Percentiles rank a stretch among this genome's conserved stretches.
Conservation (phyloP, 2,329 filamentous ascomycete genomes). For the Ambrosiella beaveri region DNA sequence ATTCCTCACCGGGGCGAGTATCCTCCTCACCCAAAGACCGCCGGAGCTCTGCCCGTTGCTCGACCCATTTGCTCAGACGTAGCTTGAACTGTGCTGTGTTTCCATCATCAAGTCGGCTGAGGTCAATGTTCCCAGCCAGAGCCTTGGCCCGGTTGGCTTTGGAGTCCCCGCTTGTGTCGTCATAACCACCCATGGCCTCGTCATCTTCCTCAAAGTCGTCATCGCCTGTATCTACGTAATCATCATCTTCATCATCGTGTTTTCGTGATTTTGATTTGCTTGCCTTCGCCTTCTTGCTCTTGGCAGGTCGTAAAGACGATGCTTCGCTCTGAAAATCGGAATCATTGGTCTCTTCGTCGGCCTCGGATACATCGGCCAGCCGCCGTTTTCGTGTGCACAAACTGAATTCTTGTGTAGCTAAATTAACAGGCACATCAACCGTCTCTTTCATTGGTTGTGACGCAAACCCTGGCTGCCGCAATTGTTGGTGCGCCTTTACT, state of each 20-base stretch:
- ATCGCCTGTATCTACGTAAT: conserved; percentile 4
- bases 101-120: conserved; percentile 64
- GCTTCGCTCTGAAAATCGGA: conserved; percentile 21
- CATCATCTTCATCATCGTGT: neutral
- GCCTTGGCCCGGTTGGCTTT: conserved; percentile 10
- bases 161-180: conserved; percentile 9
- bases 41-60: conserved; percentile 10
- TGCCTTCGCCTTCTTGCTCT: neutral
- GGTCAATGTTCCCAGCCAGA: conserved; percentile 22
- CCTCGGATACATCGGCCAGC: conserved; percentile 1
- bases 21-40: conserved; percentile 19
- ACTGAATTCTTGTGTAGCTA: conserved; percentile 7
- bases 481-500: conserved; percentile 48
- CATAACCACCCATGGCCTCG: conserved; percentile 9
- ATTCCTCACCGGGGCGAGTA: conserved; percentile 37
- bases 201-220: conserved; percentile 3
- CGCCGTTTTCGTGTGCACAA: conserved; percentile 7
- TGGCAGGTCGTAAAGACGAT: conserved; percentile 18
- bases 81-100: conserved; percentile 65
- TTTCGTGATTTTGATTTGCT: neutral
- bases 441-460: conserved; percentile 21
- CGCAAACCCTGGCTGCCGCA: conserved; percentile 56
- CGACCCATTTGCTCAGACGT: conserved; percentile 59
- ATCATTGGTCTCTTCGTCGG: conserved; percentile 20
- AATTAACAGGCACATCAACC: neutral